Percentiles rank a stretch among this genome's conserved stretches.
phyloP scores from a whole-genome alignment of 129 eudicot genomes.

The Pittosporum tobira region DNA sequence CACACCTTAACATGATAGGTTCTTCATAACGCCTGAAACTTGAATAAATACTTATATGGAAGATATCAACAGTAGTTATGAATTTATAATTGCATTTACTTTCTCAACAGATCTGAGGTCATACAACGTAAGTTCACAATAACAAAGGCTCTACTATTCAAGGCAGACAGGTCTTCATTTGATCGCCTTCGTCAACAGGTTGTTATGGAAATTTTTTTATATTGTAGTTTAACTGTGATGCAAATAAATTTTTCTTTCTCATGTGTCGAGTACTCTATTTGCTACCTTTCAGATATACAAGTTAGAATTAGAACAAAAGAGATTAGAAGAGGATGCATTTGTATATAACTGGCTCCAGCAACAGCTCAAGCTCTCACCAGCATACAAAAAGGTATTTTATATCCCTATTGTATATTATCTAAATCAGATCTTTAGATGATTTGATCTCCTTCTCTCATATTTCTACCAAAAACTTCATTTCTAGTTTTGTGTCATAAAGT shows the following conservation, averaged over 20 bases:
- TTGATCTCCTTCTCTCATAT: neutral
- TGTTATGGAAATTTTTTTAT: conserved; percentile 10
- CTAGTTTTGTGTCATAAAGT: no score
- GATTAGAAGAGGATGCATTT: conserved; percentile 72
- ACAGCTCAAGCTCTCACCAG: conserved; percentile 78
- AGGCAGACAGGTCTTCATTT: conserved; percentile 76
- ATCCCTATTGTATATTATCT: neutral
- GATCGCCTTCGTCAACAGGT: conserved; percentile 76
- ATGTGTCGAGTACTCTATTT: neutral
- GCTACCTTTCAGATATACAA: conserved; percentile 48
- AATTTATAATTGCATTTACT: conserved; percentile 5
- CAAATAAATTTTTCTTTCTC: neutral
- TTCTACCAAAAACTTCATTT: neutral
- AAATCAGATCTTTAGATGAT: neutral
- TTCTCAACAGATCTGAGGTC: conserved; percentile 41
- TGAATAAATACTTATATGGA: neutral
- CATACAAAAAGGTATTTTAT: conserved; percentile 51
- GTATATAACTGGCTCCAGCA: conserved; percentile 81
- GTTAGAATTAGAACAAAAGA: conserved; percentile 70
- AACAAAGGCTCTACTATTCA: conserved; percentile 53
- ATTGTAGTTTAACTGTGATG: neutral
- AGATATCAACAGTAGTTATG: neutral
- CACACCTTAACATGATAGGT: neutral
- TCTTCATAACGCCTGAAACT: neutral
- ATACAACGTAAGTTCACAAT: conserved; percentile 60